Base-by-base conservation (phyloP, 257 asterid species). In the Perilla frutescens region DNA sequence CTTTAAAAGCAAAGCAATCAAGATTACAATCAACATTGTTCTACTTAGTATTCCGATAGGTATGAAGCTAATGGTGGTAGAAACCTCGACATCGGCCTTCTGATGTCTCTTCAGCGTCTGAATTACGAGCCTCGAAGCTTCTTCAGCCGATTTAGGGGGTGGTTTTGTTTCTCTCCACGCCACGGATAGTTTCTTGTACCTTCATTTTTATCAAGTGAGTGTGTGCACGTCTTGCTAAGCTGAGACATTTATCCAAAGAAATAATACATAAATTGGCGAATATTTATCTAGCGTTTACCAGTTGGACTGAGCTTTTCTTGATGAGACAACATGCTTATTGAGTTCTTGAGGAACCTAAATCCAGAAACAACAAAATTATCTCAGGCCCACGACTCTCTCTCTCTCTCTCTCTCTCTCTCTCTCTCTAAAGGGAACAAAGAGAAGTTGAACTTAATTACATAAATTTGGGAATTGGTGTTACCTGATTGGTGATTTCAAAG, bases 101-200 rank as follows among this genome's bases (percentile, higher is more conserved):
- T 86, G 93, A 79, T 94, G 98, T 29, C 88, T 79, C 79, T 87
- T 91, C 72, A 94, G 77, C 39, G 97, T 94, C 78, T 58, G 87
- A 60, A 87, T 82, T 3, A 94, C 82, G 70, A 94, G 96, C 91
- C 96, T 84, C 1, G 97, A 86, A 72, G 91, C 91, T 77, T 94
- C 97, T 80, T 94, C 98, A 0, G 96, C 84, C 11, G 98, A 82
- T 83, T 39, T 82, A 3, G 98, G 98, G 9, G 99, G 98, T 8
- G 98, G 99, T 71, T 81, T 94, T 26, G 88, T 74, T 79, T 88
- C 96, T 84, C 97, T 83, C 97, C 99, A 94, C 8, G 99, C 98
- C 32, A 66, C 93, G 0, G 99, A 87, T 31, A 94, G 89, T 79
- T 94, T 94, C 78, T 68, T 87, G 77, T 86, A 91, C 99, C 99